Evolutionary conservation across 495 filamentous ascomycete genomes (phyloP), one percentile per base, ranked within the genome.

Genomic region (Aspergillus biplanus): DNA sequence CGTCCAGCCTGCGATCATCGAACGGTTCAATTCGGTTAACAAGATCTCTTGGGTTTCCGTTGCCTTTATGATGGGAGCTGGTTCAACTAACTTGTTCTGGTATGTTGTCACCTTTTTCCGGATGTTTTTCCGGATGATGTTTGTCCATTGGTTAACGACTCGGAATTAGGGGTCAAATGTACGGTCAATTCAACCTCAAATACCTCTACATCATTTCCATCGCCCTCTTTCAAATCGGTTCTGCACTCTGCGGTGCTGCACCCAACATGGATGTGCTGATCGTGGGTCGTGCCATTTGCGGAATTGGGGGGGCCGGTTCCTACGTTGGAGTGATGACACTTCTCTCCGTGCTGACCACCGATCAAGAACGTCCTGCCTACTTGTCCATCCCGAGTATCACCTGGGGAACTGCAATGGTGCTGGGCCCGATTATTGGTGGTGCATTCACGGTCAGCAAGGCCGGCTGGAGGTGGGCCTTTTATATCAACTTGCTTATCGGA

Each of bases 21-120:
- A 76, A 32, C 44, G 60, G 0, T 84, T 89, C 37, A 76, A 79
- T 9, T 68, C 79, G 21, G 73, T 86, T n/a, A 73, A 78, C 5
- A 83, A 86, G 62, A 69, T 90, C 7, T 64, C 80, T 37, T 90
- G 87, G 87, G 67, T 88, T 31, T 75, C 77, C 0, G 76, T 84
- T 6, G 78, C 82, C 7, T 88, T 88, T 63, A 68, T 80, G 0
- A 68, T 90, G 1, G 79, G 78, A 27, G 76, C 79, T 3, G 75
- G 80, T 2, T 70, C 78, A 3, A 81, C 81, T 16, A 82, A 67
- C 18, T 69, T 85, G 11, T 65, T 71, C 32, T 82, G 78, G 79
- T 27, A 27, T 2, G 21, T 27, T 27, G 2, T 27, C 21, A 1
- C 21, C 21, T n/a, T n/a, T n/a, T n/a, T n/a, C n/a, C n/a, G n/a